Percentiles rank a stretch among this genome's conserved stretches.
Evolutionary conservation across 1,284 basidiomycete genomes (phyloP).

Genomic region (Microbotryum violaceum): DNA sequence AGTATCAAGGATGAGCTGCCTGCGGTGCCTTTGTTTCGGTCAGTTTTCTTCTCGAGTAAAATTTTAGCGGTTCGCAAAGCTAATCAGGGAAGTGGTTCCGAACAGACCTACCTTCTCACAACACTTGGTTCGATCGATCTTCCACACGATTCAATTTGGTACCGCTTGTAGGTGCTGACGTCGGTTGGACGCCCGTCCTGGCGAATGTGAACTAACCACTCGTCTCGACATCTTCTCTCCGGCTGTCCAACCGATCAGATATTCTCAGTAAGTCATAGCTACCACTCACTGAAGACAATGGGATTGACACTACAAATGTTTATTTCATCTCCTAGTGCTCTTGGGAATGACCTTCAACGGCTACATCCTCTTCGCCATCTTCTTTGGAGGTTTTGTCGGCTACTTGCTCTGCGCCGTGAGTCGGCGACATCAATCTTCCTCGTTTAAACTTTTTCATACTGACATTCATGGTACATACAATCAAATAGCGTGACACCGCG

Average conservation of each 20-base stretch:
- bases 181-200: slow-evolving; percentile 31
- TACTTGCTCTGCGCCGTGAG: slow-evolving; percentile 23
- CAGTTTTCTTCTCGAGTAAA: background rate
- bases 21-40: slow-evolving; percentile 16
- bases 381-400: slow-evolving; percentile 14
- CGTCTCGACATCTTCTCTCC: slow-evolving; percentile 23
- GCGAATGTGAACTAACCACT: too few species aligned
- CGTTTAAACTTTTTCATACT: too few species aligned
- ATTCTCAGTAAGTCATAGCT: background rate
- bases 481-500: slow-evolving; percentile 18
- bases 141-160: slow-evolving; percentile 42
- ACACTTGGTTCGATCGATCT: slow-evolving; percentile 39
- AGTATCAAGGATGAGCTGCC: background rate
- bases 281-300: too few species aligned
- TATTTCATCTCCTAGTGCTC: slow-evolving; percentile 31
- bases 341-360: slow-evolving; percentile 46
- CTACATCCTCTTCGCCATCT: slow-evolving; percentile 13
- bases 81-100: background rate
- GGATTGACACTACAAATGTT: too few species aligned
- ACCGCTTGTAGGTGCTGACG: slow-evolving; percentile 36
- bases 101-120: slow-evolving; percentile 38
- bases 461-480: too few species aligned
- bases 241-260: background rate
- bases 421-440: too few species aligned
- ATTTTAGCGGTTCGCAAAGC: too few species aligned